Evolutionary conservation across 1,284 basidiomycete genomes (phyloP), one percentile per base, ranked within the genome.

Genomic region (Papiliotrema fonsecae): DNA sequence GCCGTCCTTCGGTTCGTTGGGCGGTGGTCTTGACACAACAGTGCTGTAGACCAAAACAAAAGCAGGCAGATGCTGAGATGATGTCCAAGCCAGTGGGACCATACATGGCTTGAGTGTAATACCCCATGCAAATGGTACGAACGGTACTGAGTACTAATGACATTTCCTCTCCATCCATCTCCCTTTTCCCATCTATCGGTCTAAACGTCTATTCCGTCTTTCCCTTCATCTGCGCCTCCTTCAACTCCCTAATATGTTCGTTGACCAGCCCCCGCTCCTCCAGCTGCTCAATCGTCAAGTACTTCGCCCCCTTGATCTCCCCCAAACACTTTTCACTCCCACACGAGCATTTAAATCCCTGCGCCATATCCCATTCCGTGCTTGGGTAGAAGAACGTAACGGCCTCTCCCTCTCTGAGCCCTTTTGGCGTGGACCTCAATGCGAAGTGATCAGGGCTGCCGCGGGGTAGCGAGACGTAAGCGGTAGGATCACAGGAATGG

Each of bases 291-390:
- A 69, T 46, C 0, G 65, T 47, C 16, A 77, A 57, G 40, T 71
- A 44, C 47, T 71, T 72, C 10, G 77, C 77, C 7, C 77, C 77
- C 6, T 52, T 45, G 30, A 78, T 70, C 24, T 54, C 58, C 9
- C 73, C 71, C 19, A 78, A 60, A 58, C 77, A 78, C n/a, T 61
- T 64, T 64, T 72, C 51, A 1, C 77, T 64, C 10, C 75, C 75
- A 61, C 83, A 84, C 30, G 66, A 57, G 67, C 83, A 85, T 26
- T 76, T 67, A 60, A 86, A 86, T 1, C 79, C 77, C 59, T 82
- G 81, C 13, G 77, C 81, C 83, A 85, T 84, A 46, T 81, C 77
- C 82, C 83, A 85, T 64, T 85, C 83, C 6, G 82, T 85, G 55
- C 78, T 79, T 14, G 83, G 83, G 65, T 85, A 85, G 64, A 84